A percentile compares a stretch with the other conserved stretches of the same genome.
These are phyloP conservation scores for Ceratobasidium sp. DNA, from an alignment of 1,284 basidiomycete genomes.

Conservation along the genomic window DNA sequence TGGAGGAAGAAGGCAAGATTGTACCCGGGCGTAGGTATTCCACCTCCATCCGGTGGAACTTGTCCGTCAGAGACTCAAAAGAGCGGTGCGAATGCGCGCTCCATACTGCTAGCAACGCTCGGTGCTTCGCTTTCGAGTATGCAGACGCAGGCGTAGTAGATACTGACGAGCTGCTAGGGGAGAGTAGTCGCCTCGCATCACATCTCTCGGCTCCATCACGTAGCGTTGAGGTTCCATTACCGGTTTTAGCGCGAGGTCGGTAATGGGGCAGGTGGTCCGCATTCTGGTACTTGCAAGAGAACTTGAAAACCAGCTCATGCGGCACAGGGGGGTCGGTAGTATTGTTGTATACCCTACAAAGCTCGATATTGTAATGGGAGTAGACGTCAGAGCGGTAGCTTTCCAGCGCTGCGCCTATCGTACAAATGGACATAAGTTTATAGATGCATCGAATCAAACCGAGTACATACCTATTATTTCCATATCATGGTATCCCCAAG, in stretches of 20 bases:
- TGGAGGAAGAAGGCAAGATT: slow-evolving; percentile 51
- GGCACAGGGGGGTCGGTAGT: slow-evolving; percentile 51
- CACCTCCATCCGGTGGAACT: slow-evolving; percentile 54
- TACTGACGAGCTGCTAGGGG: no score
- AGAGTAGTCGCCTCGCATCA: background rate
- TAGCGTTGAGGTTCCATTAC: background rate
- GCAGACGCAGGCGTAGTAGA: slow-evolving; percentile 1
- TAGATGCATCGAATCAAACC: no score
- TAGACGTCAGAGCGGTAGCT: background rate
- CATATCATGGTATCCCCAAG: background rate
- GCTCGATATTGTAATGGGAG: background rate
- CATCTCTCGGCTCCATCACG: background rate
- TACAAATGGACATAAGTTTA: no score
- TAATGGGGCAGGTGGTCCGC: background rate
- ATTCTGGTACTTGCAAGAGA: slow-evolving; percentile 53
- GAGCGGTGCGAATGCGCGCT: slow-evolving; percentile 46
- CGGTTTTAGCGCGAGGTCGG: background rate
- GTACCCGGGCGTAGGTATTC: slow-evolving; percentile 55
- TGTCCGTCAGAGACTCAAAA: slow-evolving; percentile 53
- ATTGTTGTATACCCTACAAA: slow-evolving; percentile 59
- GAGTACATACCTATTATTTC: background rate
- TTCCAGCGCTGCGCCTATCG: background rate
- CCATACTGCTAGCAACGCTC: slow-evolving; percentile 17
- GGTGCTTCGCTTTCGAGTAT: slow-evolving; percentile 1
- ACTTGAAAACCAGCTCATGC: slow-evolving; percentile 66